Evolutionary conservation across 495 filamentous ascomycete species (phyloP).

Genomic region (Corynascus novoguineensis): DNA sequence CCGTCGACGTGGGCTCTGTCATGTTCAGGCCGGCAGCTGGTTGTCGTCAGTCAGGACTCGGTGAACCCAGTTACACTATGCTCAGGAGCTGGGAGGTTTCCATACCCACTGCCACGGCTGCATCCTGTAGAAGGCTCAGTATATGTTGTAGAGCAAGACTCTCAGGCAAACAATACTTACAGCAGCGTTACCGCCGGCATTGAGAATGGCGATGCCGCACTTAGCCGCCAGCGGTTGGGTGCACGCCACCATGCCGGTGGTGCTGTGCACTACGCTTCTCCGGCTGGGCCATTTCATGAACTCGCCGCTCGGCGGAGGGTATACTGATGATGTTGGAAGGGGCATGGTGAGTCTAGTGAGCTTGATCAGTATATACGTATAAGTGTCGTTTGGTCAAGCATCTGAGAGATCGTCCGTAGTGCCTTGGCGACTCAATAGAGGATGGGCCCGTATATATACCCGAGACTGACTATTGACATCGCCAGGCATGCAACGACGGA

Average conservation of each 20-base stretch:
- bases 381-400: background rate
- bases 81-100: background rate
- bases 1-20: slow-evolving; percentile 87
- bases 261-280: slow-evolving; percentile 87
- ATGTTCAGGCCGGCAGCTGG: slow-evolving; percentile 81
- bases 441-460: background rate
- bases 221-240: slow-evolving; percentile 87
- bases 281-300: slow-evolving; percentile 73
- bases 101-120: slow-evolving; percentile 66
- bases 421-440: background rate
- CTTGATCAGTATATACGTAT: background rate
- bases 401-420: background rate
- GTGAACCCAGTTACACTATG: background rate
- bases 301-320: slow-evolving; percentile 54
- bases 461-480: background rate
- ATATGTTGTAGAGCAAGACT: background rate
- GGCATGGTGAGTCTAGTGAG: slow-evolving; percentile 32
- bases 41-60: background rate
- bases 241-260: slow-evolving; percentile 85
- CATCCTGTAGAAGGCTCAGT: slow-evolving; percentile 56
- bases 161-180: slow-evolving; percentile 46
- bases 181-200: slow-evolving; percentile 87
- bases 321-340: slow-evolving; percentile 46
- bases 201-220: slow-evolving; percentile 77
- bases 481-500: no score